Evolutionary conservation across 169 alveolate species (phyloP).

Genomic region (Plasmodium ovale): DNA sequence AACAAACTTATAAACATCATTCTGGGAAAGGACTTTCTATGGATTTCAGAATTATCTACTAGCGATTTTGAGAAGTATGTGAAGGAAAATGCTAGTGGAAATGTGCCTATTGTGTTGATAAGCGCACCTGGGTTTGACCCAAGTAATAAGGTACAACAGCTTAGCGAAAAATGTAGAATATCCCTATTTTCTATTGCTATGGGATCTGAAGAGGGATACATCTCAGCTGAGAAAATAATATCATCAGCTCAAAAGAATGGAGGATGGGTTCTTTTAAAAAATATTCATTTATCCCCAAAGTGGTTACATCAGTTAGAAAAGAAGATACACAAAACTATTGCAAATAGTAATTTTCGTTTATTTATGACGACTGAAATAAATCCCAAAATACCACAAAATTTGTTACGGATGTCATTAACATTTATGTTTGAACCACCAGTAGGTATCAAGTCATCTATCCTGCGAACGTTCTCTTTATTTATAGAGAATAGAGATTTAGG

Average conservation of each 20-base stretch:
- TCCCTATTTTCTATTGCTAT: constrained; percentile 95
- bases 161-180: constrained; percentile 92
- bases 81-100: constrained; percentile 91
- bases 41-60: constrained; percentile 90
- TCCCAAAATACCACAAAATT: constrained; percentile 93
- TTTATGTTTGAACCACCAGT: constrained; percentile 98
- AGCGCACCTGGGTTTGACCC: constrained; percentile 99
- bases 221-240: constrained; percentile 94
- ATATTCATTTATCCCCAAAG: constrained; percentile 96
- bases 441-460: constrained; percentile 95
- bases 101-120: constrained; percentile 93
- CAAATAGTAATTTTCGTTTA: constrained; percentile 93
- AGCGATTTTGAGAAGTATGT: constrained; percentile 90
- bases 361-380: constrained; percentile 98
- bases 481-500: constrained; percentile 54
- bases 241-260: constrained; percentile 95
- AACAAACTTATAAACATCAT: constrained; percentile 88
- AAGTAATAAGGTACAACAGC: constrained; percentile 91
- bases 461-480: constrained; percentile 88
- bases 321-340: constrained; percentile 91
- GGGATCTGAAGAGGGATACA: constrained; percentile 97
- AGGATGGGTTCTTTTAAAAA: constrained; percentile 97
- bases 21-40: constrained; percentile 91
- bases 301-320: constrained; percentile 97
- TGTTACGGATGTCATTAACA: constrained; percentile 94